Base-by-base conservation (phyloP, 2,329 filamentous ascomycete genomes). In the Nemania diffusa region DNA sequence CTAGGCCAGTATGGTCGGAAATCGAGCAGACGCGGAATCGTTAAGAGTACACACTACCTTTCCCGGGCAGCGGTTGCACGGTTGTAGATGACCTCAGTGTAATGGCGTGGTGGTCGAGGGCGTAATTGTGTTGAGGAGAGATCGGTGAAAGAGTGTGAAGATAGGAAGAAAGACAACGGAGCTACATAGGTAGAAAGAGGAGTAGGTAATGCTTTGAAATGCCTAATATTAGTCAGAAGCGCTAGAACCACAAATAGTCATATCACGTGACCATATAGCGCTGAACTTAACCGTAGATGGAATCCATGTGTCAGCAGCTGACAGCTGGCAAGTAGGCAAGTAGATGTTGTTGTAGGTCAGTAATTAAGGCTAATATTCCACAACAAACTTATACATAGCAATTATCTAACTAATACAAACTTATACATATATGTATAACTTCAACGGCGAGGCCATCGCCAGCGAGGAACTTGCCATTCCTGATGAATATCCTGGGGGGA, bases 211-310 rank as follows among this genome's bases (percentile, higher is more conserved):
- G 61, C 65, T 65, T 65, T 62, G 61, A 63, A 64, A 61, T 64
- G 65, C 65, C 37, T 65, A 34, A 52, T 53, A 57, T 66, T 70
- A 72, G 70, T 71, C 69, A 72, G 55, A 68, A 9, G 22, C 62
- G 57, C 65, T 67, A 68, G 48, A 32, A 26, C 56, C 56, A 40
- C 13, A 61, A 62, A 44, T 32, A 27, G 63, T n/a, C 57, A 3
- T 17, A 9, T 65, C 64, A 71, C 65, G 67, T 62, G 72, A 71
- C 26, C 3, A 5, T 8, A 13, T 3, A 6, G 15, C 34, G 15
- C 34, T 40, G 11, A 3, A 13, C n/a, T n/a, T n/a, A n/a, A n/a
- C n/a, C n/a, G n/a, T n/a, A n/a, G n/a, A n/a, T n/a, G 34, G 34
- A 40, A 40, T 40, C 3, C 34, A 3, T 13, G 0, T 22, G 20